Conservation (phyloP, 148 eudicot genomes). For the Cornus florida region DNA sequence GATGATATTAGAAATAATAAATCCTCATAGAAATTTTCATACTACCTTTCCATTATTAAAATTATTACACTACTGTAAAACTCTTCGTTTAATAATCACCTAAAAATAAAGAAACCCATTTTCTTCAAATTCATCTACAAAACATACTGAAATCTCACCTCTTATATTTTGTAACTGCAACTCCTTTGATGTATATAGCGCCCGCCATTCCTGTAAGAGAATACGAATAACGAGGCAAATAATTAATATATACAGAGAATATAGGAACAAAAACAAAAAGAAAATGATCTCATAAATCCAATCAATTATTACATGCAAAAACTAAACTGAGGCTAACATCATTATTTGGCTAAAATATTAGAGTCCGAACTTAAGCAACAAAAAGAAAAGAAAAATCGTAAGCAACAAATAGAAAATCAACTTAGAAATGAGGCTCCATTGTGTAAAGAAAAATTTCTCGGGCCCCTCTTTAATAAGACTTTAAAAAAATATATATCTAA, state of each 20-base stretch:
- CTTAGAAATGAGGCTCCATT: background rate
- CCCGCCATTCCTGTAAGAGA: conserved; percentile 84
- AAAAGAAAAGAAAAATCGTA: background rate
- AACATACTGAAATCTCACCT: conserved; percentile 38
- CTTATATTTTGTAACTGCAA: conserved; percentile 85
- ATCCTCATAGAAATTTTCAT: background rate
- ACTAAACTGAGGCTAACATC: background rate
- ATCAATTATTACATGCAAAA: background rate
- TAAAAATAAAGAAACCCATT: background rate
- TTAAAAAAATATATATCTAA: too few species aligned
- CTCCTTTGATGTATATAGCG: conserved; percentile 91
- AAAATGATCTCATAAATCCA: background rate
- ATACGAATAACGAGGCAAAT: background rate
- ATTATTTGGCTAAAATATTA: background rate
- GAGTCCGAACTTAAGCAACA: background rate
- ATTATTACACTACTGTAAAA: background rate
- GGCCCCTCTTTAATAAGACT: too few species aligned
- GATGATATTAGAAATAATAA: background rate
- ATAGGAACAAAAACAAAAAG: background rate
- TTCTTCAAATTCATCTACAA: background rate
- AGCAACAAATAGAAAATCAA: background rate
- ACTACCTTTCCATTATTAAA: background rate
- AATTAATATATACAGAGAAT: background rate
- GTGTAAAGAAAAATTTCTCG: background rate
- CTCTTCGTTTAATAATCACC: background rate